Conservation (phyloP, 345 rosid genomes). For the Boechera divaricarpa region DNA sequence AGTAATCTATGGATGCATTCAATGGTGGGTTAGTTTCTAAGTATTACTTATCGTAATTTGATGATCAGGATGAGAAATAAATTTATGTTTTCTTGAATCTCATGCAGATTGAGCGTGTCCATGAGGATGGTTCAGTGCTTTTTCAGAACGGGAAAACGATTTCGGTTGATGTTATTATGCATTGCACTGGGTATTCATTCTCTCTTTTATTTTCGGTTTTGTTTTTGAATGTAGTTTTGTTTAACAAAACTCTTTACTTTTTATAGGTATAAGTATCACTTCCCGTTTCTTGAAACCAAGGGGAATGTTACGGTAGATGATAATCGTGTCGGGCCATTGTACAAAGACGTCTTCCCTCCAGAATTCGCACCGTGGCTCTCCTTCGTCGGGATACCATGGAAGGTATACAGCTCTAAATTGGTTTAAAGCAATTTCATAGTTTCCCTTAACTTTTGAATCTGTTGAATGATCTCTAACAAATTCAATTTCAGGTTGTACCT, state of each 20-base stretch:
- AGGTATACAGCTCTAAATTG: slow-evolving; percentile 47
- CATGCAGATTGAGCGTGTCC: slow-evolving; percentile 64
- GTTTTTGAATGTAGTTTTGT: not conserved
- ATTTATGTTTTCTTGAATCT: not conserved
- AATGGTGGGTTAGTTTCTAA: slow-evolving; percentile 53
- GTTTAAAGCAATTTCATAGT: slow-evolving; percentile 7
- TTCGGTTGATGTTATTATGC: slow-evolving; percentile 67
- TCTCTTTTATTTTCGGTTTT: not conserved
- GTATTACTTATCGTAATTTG: not conserved
- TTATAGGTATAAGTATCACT: slow-evolving; percentile 81
- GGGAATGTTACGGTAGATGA: slow-evolving; percentile 75
- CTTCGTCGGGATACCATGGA: slow-evolving; percentile 82
- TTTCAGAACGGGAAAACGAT: slow-evolving; percentile 61
- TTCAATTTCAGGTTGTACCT: slow-evolving; percentile 55
- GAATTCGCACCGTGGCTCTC: slow-evolving; percentile 74
- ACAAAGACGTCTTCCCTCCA: slow-evolving; percentile 82
- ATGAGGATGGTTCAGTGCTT: slow-evolving; percentile 65
- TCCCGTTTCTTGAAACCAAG: slow-evolving; percentile 84
- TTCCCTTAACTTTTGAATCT: not conserved
- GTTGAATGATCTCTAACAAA: not conserved
- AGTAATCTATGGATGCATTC: slow-evolving; percentile 78
- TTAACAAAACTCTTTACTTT: not conserved
- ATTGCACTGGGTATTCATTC: slow-evolving; percentile 73
- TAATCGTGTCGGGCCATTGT: slow-evolving; percentile 78
- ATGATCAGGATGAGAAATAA: not conserved